A percentile compares a stretch with the other conserved stretches of the same genome.
Evolutionary conservation across 1,284 basidiomycete species (phyloP).

Genomic region (Cutaneotrichosporon cutaneum): DNA sequence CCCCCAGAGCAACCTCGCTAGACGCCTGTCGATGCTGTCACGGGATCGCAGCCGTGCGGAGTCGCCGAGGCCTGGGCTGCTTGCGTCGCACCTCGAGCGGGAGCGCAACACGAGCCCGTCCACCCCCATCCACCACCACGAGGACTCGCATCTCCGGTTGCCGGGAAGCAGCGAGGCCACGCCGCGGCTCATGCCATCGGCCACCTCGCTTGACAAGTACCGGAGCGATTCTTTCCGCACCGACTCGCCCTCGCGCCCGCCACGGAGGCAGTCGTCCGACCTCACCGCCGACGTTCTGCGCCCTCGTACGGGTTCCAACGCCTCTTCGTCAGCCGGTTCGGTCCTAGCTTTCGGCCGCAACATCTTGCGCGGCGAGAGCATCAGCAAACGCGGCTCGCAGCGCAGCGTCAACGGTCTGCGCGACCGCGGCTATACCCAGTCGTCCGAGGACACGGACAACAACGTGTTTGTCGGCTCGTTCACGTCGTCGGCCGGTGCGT

Average conservation of each 20-base stretch:
- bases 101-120: slow-evolving; percentile 1
- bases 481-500: slow-evolving; percentile 29
- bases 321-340: slow-evolving; percentile 18
- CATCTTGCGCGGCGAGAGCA: slow-evolving; percentile 28
- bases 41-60: slow-evolving; percentile 12
- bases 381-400: slow-evolving; percentile 19
- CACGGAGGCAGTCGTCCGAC: slow-evolving; percentile 24
- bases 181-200: slow-evolving; percentile 20
- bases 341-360: slow-evolving; percentile 21
- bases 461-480: slow-evolving; percentile 30
- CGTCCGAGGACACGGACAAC: slow-evolving; percentile 38
- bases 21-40: slow-evolving; percentile 16
- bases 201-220: slow-evolving; percentile 22
- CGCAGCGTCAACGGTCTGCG: slow-evolving; percentile 29
- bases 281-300: slow-evolving; percentile 10
- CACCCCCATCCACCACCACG: slow-evolving; percentile 1
- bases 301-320: slow-evolving; percentile 17
- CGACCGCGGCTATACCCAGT: slow-evolving; percentile 24
- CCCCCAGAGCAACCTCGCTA: slow-evolving; percentile 14
- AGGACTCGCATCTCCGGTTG: slow-evolving; percentile 20
- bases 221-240: slow-evolving; percentile 18
- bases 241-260: not conserved
- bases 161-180: slow-evolving; percentile 12
- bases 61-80: slow-evolving; percentile 21
- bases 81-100: slow-evolving; percentile 11